phyloP scores from a whole-genome alignment of 169 alveolate genomes.

The Cryptosporidium ubiquitum region DNA sequence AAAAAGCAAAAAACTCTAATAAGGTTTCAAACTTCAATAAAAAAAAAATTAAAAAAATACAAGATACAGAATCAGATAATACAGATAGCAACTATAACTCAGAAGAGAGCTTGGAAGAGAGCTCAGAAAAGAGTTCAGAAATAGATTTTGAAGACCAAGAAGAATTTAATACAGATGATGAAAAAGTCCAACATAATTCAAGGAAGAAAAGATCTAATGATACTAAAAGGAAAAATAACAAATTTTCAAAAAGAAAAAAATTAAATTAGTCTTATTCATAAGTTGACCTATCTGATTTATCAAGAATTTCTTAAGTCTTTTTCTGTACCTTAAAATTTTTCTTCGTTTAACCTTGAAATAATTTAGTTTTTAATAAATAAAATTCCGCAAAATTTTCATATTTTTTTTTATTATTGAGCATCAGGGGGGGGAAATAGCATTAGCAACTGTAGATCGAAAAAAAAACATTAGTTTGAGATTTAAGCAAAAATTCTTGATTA shows the following conservation, averaged over 20 bases:
- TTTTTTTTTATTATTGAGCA: not conserved
- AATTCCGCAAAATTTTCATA: not conserved
- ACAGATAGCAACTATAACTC: not conserved
- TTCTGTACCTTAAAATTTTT: too few species aligned
- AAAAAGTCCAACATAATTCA: not conserved
- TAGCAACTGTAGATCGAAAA: not conserved
- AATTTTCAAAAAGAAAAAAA: not conserved
- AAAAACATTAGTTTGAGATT: not conserved
- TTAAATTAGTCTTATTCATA: not conserved
- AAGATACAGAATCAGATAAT: not conserved
- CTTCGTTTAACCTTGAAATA: too few species aligned
- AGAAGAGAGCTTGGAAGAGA: not conserved
- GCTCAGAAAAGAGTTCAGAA: not conserved
- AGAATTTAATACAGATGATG: not conserved
- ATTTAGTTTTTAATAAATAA: too few species aligned
- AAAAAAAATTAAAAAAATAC: not conserved
- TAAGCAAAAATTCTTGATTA: not conserved
- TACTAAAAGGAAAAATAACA: not conserved
- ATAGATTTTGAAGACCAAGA: constrained; percentile 9
- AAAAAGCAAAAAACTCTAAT: not conserved
- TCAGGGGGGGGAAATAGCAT: not conserved
- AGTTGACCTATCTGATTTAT: not conserved
- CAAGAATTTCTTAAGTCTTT: too few species aligned
- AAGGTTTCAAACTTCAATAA: not conserved
- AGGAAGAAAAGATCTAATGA: constrained; percentile 23